Evolutionary conservation across 2,329 filamentous ascomycete species (phyloP), one percentile per base, ranked within the genome.

Genomic region (Xylariaceae sp.): DNA sequence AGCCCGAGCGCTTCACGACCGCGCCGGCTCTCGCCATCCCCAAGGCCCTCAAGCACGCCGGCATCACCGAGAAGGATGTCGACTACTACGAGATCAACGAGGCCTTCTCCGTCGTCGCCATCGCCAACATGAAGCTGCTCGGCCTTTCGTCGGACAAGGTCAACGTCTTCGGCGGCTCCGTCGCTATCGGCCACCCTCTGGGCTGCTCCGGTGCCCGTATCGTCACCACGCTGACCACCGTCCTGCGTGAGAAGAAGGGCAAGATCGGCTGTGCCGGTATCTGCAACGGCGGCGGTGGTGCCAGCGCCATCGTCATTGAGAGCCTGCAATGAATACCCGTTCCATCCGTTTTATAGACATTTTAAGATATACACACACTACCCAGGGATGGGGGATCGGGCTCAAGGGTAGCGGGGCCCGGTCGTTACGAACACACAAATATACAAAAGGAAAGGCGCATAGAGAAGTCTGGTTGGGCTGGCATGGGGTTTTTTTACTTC

Each of bases 21-120:
- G 85, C 92, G 7, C 92, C 92, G 8, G 78, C 92, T 14, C 78
- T 97, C 40, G 92, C 92, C 51, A 94, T 98, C 56, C 92, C 92
- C 63, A 98, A 97, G 75, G 92, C 92, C 42, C 78, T 98, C 59
- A 88, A 90, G 75, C 90, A 98, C 68, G 92, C 92, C 46, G 85
- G 86, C 47, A 69, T 98, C 47, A 76, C 79, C 41, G 75, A 81
- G 53, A 78, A 83, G 48, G 74, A 86, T 43, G 75, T 98, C 42
- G 90, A 97, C 59, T 92, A 81, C 54, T 98, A 92, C 65, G 92
- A 98, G 74, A 96, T 98, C 74, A 98, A 98, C 73, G 92, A 98
- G 74, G 92, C 92, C 29, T 98, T 98, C 74, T 92, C 86, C 48
- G 92, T 95, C 34, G 92, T 98, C 48, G 88, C 92, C 27, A 76